Percentiles rank a stretch among this genome's conserved stretches.
These are phyloP conservation scores for Sanghuangporus sanghuang DNA, from an alignment of 1,284 basidiomycete genomes.

Conservation along the genomic window DNA sequence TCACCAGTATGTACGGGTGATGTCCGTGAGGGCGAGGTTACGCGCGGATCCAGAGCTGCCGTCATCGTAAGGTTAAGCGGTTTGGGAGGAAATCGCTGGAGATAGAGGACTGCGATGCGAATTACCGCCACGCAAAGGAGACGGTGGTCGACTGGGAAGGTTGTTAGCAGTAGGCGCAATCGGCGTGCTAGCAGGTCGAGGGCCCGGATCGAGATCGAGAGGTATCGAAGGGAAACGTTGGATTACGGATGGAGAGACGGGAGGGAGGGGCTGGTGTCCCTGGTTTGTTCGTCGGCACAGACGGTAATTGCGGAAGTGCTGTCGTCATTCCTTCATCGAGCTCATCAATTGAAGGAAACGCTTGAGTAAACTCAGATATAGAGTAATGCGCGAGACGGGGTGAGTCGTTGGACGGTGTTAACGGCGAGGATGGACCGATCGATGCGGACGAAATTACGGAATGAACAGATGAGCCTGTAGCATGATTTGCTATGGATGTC, in stretches of 20 bases:
- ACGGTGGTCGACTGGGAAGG: conserved; percentile 57
- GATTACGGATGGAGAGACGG: conserved; percentile 21
- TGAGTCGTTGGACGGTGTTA: conserved; percentile 43
- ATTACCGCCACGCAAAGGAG: conserved; percentile 35
- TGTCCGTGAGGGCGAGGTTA: background rate
- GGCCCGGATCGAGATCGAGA: conserved; percentile 54
- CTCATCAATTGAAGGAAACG: conserved; percentile 73
- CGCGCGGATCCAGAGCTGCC: conserved; percentile 21
- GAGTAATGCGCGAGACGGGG: conserved; percentile 32
- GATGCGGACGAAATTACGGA: conserved; percentile 61
- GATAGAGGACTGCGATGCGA: conserved; percentile 23
- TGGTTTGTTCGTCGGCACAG: conserved; percentile 36
- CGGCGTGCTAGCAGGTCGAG: conserved; percentile 68
- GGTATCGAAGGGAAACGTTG: conserved; percentile 42
- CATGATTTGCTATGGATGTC: conserved; percentile 27
- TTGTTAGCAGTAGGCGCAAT: conserved; percentile 52
- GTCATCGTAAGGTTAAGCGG: conserved; percentile 33
- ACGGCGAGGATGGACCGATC: conserved; percentile 68
- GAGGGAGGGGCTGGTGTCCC: conserved; percentile 24
- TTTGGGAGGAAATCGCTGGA: conserved; percentile 37
- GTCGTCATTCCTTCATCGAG: conserved; percentile 42
- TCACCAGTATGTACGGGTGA: conserved; percentile 9
- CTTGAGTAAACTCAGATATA: conserved; percentile 50
- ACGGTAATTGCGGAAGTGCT: conserved; percentile 38
- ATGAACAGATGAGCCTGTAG: conserved; percentile 36